Percentiles rank a stretch among this genome's conserved stretches.
Evolutionary conservation across 805 yeast species (phyloP).

Genomic region (Torulaspora maleeae): DNA sequence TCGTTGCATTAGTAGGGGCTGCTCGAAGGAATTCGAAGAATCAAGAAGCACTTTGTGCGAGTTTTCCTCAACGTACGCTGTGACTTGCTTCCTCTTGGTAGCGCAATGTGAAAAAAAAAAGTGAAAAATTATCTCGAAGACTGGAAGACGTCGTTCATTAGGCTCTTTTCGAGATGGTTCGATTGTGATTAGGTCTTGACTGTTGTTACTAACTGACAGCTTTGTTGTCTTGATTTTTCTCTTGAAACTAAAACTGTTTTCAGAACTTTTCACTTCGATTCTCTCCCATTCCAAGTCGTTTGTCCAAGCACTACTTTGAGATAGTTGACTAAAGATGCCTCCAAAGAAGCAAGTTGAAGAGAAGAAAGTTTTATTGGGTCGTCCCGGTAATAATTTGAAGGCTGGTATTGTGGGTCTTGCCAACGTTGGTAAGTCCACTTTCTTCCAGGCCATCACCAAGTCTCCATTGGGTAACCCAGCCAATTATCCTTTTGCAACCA

Average conservation of each 20-base stretch:
- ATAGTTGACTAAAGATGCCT: conserved; percentile 27
- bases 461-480: conserved; percentile 95
- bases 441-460: conserved; percentile 93
- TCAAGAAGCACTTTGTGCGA: not conserved
- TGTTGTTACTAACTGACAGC: not conserved
- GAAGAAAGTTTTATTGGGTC: conserved; percentile 71
- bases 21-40: not conserved
- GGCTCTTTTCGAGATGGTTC: not conserved
- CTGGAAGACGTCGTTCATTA: not conserved
- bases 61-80: not conserved
- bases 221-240: not conserved
- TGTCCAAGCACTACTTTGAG: not conserved
- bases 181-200: not conserved
- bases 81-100: not conserved
- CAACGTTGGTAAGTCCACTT: conserved; percentile 92
- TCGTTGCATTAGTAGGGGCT: not conserved
- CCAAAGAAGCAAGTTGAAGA: conserved; percentile 43
- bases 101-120: not conserved
- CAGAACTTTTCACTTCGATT: not conserved
- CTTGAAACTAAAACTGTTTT: not conserved
- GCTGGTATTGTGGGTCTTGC: conserved; percentile 95
- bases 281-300: not conserved
- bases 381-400: conserved; percentile 72
- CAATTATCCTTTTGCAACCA: conserved; percentile 96
- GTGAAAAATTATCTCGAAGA: not conserved